Percentiles rank a stretch among this genome's conserved stretches.
These are phyloP conservation scores for Fusarium goolgardi DNA, from an alignment of 2,329 filamentous ascomycete species.

Conservation along the genomic window DNA sequence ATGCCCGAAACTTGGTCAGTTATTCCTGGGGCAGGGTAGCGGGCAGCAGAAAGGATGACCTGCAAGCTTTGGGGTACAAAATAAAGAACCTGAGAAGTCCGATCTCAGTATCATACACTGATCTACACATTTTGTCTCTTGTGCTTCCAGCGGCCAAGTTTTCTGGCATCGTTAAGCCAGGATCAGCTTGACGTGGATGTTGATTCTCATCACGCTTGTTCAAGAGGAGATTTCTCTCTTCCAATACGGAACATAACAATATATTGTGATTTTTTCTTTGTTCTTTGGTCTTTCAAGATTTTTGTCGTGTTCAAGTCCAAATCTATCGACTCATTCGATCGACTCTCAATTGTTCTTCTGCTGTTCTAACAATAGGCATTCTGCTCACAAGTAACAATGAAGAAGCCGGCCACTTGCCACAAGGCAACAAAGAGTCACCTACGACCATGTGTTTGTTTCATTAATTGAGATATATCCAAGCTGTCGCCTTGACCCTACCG, in stretches of 20 bases:
- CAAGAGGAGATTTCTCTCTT: too few relatives aligned
- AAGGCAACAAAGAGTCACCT: background rate
- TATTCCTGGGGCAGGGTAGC: constrained; percentile 7
- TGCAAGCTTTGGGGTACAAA: background rate
- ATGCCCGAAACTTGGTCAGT: constrained; percentile 33
- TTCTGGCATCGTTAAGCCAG: background rate
- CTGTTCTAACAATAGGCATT: background rate
- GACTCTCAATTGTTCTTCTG: too few relatives aligned
- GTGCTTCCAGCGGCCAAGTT: background rate
- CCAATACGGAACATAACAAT: too few relatives aligned
- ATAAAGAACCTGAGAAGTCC: background rate
- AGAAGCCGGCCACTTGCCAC: background rate
- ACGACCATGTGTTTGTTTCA: background rate
- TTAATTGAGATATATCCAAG: background rate
- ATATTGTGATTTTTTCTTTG: background rate
- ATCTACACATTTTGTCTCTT: background rate
- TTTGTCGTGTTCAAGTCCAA: background rate
- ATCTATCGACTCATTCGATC: too few relatives aligned
- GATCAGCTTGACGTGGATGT: background rate
- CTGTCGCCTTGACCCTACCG: background rate
- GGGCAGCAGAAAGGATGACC: too few relatives aligned
- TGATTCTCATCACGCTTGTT: background rate
- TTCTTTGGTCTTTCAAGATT: background rate
- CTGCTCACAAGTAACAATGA: background rate
- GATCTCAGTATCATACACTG: background rate